Evolutionary conservation across 2,329 filamentous ascomycete genomes (phyloP), one percentile per base, ranked within the genome.

Genomic region (Talaromyces rugulosus): DNA sequence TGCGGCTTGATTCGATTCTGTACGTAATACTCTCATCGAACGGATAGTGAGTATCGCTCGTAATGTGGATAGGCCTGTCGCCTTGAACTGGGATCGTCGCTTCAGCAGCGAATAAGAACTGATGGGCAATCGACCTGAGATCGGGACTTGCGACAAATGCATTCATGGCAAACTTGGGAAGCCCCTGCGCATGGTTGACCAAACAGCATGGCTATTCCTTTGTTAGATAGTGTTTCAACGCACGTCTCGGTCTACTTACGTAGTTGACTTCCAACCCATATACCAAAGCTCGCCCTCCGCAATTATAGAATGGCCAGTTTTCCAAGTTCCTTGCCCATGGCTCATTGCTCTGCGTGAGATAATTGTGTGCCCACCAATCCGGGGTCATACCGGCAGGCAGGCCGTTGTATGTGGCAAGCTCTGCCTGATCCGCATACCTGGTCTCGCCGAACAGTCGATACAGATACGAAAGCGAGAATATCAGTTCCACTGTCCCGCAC

Each of bases 281-380:
- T 30, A 62, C 61, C 18, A 62, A 40, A 36, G 61, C 56, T 16
- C 61, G 57, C 11, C 51, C 56, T 6, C 61, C 61, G 23, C 61
- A 62, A 14, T 62, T 62, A 53, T 51, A 62, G n/a, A 62, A 62
- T 9, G 61, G 61, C 56, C 61, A 56, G n/a, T 59, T 59, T 12
- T 56, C 40, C 18, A 62, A 51, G 23, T 59, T 62, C 27, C 61
- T 56, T 28, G 57, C 61, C 61, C 61, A 62, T 16, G 52, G 9
- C 23, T 62, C 61, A 42, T 62, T 62, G 28, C 52, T 62, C 18
- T 62, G 61, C 7, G 61, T 62, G 14, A 62, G 23, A 47, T 62
- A 62, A 23, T 62, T 62, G 30, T 62, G 61, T 9, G 61, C 61
- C 61, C 61, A 62, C 61, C 61, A 62, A 47, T 62, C 61, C 51